These are phyloP conservation scores for Cinnamomum micranthum DNA, from an alignment of 164 flowering plant species.

Conservation along the genomic window DNA sequence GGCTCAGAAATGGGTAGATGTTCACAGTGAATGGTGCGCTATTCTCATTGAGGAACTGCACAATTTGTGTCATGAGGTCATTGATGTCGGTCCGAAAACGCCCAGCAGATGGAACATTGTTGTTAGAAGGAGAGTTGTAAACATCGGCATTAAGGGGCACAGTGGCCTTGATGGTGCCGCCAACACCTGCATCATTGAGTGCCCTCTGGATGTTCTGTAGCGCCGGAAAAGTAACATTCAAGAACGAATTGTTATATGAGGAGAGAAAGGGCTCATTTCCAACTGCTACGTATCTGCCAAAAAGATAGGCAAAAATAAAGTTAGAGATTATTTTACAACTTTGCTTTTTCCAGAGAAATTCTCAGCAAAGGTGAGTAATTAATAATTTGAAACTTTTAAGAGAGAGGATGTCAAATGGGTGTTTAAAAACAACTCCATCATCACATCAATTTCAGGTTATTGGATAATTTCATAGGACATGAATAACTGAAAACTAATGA, in stretches of 20 bases:
- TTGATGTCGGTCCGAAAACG: conserved; percentile 36
- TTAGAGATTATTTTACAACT: neutral
- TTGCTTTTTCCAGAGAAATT: too few relatives aligned
- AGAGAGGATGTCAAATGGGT: too few relatives aligned
- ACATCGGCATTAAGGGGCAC: conserved; percentile 55
- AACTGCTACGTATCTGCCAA: conserved; percentile 38
- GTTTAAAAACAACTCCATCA: too few relatives aligned
- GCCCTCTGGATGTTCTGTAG: conserved; percentile 50
- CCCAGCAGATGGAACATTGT: conserved; percentile 46
- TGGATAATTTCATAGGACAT: too few relatives aligned
- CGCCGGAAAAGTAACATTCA: conserved; percentile 38
- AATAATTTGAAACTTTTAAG: too few relatives aligned
- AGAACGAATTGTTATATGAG: conserved; percentile 33
- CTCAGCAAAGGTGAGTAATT: too few relatives aligned
- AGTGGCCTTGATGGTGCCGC: conserved; percentile 40
- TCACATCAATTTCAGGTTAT: too few relatives aligned
- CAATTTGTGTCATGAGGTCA: conserved; percentile 34
- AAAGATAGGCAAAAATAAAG: neutral
- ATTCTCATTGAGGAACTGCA: conserved; percentile 32
- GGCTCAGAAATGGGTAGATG: conserved; percentile 45
- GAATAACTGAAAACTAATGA: too few relatives aligned
- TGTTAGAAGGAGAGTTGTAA: conserved; percentile 29
- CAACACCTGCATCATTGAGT: conserved; percentile 38
- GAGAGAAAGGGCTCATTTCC: conserved; percentile 48
- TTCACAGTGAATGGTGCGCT: conserved; percentile 46